phyloP scores from a whole-genome alignment of 2,329 filamentous ascomycete species.

The Apiospora hydei region DNA sequence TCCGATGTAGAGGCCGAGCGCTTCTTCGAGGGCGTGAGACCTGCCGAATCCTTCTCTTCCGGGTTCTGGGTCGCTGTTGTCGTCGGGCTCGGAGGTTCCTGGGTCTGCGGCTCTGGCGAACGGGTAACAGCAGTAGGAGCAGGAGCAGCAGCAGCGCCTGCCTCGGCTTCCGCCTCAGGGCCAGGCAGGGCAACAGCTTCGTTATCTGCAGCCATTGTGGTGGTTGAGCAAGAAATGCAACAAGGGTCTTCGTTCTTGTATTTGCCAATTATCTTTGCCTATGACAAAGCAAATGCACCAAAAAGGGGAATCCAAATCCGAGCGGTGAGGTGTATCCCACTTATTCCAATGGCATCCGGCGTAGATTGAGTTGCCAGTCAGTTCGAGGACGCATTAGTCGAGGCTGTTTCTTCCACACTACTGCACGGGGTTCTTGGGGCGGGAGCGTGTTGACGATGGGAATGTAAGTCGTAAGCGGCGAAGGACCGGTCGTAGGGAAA shows the following conservation, averaged over 20 bases:
- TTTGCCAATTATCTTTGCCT: conserved; percentile 25
- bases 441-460: conserved; percentile 2
- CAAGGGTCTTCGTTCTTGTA: conserved; percentile 35
- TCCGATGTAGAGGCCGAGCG: conserved; percentile 42
- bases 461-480: conserved; percentile 34
- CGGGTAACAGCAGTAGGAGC: background rate
- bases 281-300: conserved; percentile 24
- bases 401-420: conserved; percentile 26
- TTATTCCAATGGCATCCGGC: conserved; percentile 21
- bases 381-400: conserved; percentile 27
- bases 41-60: conserved; percentile 19
- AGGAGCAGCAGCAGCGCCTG: background rate
- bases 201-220: conserved; percentile 13
- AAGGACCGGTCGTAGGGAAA: conserved; percentile 24
- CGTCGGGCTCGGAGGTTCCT: conserved; percentile 16
- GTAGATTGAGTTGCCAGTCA: conserved; percentile 22
- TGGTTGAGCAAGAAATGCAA: conserved; percentile 28
- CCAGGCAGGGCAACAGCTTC: conserved; percentile 3
- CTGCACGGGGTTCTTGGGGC: background rate
- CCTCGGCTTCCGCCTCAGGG: background rate
- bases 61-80: background rate
- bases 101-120: conserved; percentile 12
- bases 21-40: conserved; percentile 35
- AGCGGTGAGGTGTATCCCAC: conserved; percentile 22
- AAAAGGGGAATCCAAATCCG: conserved; percentile 3